These are phyloP conservation scores for Herpotrichia juniperi DNA, from an alignment of 2,329 filamentous ascomycete genomes.

Conservation along the genomic window DNA sequence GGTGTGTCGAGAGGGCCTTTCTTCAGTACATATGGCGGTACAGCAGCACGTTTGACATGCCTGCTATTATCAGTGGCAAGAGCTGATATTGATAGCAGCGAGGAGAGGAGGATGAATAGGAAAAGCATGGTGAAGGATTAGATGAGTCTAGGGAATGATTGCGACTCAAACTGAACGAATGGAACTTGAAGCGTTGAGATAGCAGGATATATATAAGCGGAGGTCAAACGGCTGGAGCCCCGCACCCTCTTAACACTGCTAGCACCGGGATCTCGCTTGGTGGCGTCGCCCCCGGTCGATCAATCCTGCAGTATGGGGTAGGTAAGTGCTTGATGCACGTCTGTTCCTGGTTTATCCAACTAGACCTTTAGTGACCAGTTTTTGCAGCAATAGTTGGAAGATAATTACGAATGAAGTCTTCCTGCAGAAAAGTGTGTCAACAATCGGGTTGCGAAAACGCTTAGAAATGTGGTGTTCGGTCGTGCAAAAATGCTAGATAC, in stretches of 20 bases:
- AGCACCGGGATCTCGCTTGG: slow-evolving; percentile 30
- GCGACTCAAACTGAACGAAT: no score
- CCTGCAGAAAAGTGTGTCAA: neutral
- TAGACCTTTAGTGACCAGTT: neutral
- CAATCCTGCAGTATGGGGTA: slow-evolving; percentile 17
- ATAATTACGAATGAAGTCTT: neutral
- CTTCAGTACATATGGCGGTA: slow-evolving; percentile 36
- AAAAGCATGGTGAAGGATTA: slow-evolving; percentile 26
- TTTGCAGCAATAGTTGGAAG: slow-evolving; percentile 1
- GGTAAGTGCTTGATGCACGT: neutral
- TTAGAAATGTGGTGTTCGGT: slow-evolving; percentile 8
- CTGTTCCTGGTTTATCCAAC: neutral
- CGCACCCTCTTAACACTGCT: slow-evolving; percentile 25
- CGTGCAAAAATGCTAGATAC: slow-evolving; percentile 23
- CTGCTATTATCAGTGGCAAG: slow-evolving; percentile 15
- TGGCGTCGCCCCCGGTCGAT: slow-evolving; percentile 34
- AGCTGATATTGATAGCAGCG: slow-evolving; percentile 15
- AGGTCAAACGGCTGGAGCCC: neutral
- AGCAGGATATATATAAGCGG: neutral
- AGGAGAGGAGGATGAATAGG: slow-evolving; percentile 10
- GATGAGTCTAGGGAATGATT: neutral
- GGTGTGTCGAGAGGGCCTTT: slow-evolving; percentile 44
- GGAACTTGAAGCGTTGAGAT: no score
- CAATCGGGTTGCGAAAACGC: neutral
- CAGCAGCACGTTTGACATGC: slow-evolving; percentile 29